Base-by-base conservation (phyloP, 2,329 filamentous ascomycete genomes). In the Colletotrichum camelliae region DNA sequence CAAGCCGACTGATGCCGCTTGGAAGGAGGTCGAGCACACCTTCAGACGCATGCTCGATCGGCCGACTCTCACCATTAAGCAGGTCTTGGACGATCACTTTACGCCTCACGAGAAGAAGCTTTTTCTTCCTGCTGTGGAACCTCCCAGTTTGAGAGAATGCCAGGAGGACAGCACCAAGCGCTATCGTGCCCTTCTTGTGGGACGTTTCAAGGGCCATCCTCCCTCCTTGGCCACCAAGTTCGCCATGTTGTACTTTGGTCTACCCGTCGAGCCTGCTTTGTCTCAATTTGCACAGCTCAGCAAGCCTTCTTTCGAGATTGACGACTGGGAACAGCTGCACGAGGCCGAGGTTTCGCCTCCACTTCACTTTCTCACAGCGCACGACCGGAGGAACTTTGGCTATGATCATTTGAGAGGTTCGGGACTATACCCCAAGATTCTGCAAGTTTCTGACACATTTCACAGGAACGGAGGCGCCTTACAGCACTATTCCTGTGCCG, bases 221-320 rank as follows among this genome's bases (percentile, higher is more conserved):
- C 76, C 80, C 6, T 80, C 81, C 2, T 72, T 88, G 18, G 81
- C 82, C 4, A 82, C 84, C n/a, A 89, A 88, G 78, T 73, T 90
- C 72, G 81, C 87, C 0, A 84, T 88, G 81, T 81, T 88, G 60
- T 88, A 86, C 79, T 89, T 89, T 74, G 88, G 88, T 1, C 78
- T 89, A 7, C 86, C 87, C 0, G 81, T 88, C 4, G 85, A 85
- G 66, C 87, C 88, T 0, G 77, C 86, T 15, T 13, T 76, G 52
- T 66, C 70, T 8, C 58, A 61, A 13, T 74, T 83, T 10, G 57
- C 77, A 2, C 74, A 77, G 5, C 48, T 61, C 5, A n/a, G 80
- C 33, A 81, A 82, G 55, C 79, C 81, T 4, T 79, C 83, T 29
- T 74, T 80, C 13, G 71, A 71, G 48, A 72, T 76, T 21, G 69